Percentiles rank a stretch among this genome's conserved stretches.
Conservation (phyloP, 306 rosid genomes). For the Lathyrus aphaca region DNA sequence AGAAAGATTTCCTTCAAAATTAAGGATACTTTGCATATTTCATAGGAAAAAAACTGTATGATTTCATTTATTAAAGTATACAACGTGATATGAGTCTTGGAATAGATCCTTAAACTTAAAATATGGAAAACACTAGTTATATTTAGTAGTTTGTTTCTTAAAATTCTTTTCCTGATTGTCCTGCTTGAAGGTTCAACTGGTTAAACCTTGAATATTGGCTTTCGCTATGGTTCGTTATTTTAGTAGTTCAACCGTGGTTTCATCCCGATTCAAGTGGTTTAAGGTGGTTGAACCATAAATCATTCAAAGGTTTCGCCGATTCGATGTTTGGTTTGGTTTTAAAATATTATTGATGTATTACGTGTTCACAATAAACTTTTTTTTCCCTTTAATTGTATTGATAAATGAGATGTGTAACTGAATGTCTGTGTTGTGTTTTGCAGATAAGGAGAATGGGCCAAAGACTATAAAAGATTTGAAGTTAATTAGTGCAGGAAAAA, state of each 20-base stretch:
- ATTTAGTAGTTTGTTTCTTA: constrained; percentile 28
- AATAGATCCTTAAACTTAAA: constrained; percentile 15
- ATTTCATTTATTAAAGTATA: constrained; percentile 16
- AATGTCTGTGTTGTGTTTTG: constrained; percentile 37
- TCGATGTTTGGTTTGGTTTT: not conserved
- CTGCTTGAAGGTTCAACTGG: not conserved
- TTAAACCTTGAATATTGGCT: not conserved
- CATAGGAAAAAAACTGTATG: not conserved
- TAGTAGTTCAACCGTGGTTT: not conserved
- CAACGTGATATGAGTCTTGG: constrained; percentile 2
- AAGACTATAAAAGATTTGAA: constrained; percentile 90
- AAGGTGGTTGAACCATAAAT: not conserved
- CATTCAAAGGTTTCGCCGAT: not conserved
- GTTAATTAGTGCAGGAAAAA: constrained; percentile 84
- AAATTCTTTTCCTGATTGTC: not conserved
- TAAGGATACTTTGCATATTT: constrained; percentile 8
- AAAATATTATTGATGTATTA: not conserved
- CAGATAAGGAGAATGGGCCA: constrained; percentile 89
- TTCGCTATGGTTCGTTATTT: not conserved
- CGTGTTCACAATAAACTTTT: not conserved
- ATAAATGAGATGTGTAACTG: constrained; percentile 19
- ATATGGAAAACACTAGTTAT: not conserved
- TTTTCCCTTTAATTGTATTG: constrained; percentile 23
- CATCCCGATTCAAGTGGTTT: not conserved
- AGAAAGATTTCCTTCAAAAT: not conserved